Conservation (phyloP, 306 rosid species). For the Quercus engelmannii region DNA sequence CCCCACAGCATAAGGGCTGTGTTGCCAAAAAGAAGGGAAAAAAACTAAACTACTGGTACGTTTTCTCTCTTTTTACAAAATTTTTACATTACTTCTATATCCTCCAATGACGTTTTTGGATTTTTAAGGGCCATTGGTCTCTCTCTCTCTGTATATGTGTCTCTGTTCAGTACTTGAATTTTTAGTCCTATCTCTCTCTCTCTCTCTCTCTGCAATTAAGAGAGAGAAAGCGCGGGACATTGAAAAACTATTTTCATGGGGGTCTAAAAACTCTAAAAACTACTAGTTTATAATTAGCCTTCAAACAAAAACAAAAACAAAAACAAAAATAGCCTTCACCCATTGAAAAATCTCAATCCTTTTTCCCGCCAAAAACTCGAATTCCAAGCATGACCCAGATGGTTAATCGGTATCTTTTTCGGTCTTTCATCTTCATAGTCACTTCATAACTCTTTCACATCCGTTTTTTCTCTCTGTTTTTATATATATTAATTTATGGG, state of each 20-base stretch:
- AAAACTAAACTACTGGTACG: slow-evolving; percentile 20
- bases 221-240: slow-evolving; percentile 43
- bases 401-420: slow-evolving; percentile 26
- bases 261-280: no score
- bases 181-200: slow-evolving; percentile 25
- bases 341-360: no score
- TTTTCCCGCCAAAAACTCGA: slow-evolving; percentile 52
- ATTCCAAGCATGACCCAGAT: slow-evolving; percentile 31
- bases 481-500: not conserved
- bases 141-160: not conserved
- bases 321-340: no score
- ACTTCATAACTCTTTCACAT: slow-evolving; percentile 5
- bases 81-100: not conserved
- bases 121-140: slow-evolving; percentile 50
- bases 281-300: no score
- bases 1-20: no score
- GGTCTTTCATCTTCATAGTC: not conserved
- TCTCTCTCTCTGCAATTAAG: slow-evolving; percentile 28
- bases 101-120: slow-evolving; percentile 17
- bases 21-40: not conserved
- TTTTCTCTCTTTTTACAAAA: slow-evolving; percentile 1
- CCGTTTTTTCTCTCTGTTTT: not conserved
- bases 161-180: slow-evolving; percentile 58
- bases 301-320: no score
- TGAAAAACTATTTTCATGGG: not conserved